Conservation (phyloP, 78 protist species). For the Polysphondylium violaceum region DNA sequence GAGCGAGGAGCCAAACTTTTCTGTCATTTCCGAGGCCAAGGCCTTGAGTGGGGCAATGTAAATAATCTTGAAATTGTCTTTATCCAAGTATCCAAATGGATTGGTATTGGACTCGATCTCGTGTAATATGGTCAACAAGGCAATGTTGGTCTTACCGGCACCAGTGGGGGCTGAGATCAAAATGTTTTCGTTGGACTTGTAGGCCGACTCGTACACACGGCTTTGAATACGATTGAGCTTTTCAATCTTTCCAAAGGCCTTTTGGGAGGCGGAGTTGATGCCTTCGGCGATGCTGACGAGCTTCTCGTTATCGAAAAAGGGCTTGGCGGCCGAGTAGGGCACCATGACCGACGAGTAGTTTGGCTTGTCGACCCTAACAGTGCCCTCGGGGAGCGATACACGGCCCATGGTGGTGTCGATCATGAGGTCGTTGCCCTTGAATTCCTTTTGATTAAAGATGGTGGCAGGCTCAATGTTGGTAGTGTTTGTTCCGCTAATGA, state of each 20-base stretch:
- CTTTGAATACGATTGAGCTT: conserved; percentile 76
- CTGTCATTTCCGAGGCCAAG: conserved; percentile 96
- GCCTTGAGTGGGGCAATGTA: conserved; percentile 99
- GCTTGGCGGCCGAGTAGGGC: conserved; percentile 23
- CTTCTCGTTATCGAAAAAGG: conserved; percentile 53
- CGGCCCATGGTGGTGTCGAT: conserved; percentile 32
- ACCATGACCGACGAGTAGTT: conserved; percentile 15
- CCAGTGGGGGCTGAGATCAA: conserved; percentile 98
- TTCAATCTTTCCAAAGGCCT: conserved; percentile 57
- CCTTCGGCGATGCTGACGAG: conserved; percentile 17
- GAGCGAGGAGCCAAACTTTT: conserved; percentile 85
- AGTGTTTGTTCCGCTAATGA: not conserved
- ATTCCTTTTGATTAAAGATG: conserved; percentile 11
- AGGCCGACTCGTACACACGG: conserved; percentile 89
- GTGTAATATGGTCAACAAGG: conserved; percentile 84
- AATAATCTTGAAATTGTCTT: conserved; percentile 96
- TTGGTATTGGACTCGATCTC: conserved; percentile 72
- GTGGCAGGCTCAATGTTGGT: conserved; percentile 3
- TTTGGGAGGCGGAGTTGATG: not conserved
- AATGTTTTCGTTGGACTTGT: conserved; percentile 92
- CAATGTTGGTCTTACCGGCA: conserved; percentile 90
- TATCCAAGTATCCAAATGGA: conserved; percentile 14
- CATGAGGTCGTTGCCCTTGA: conserved; percentile 5
- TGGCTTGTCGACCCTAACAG: conserved; percentile 10
- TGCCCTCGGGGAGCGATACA: conserved; percentile 37